Conservation (phyloP, 75 land plant genomes). For the Larix kaempferi region DNA sequence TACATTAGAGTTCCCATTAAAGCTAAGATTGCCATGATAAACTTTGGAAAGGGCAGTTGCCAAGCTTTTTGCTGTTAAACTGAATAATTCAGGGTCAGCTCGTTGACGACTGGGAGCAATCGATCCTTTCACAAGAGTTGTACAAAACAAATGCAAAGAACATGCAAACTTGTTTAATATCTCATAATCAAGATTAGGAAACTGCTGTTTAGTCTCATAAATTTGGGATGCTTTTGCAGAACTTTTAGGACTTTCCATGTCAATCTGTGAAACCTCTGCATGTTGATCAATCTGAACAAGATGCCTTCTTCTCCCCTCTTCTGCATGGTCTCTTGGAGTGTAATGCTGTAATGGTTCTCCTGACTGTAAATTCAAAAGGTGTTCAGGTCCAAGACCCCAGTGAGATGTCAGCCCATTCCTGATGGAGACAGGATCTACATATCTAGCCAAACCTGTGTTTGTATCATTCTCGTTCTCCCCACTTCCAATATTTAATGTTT, state of each 20-base stretch:
- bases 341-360: conserved; percentile 18
- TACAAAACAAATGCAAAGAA: conserved; percentile 34
- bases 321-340: conserved; percentile 12
- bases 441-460: neutral
- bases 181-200: conserved; percentile 35
- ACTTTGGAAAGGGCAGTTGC: conserved; percentile 32
- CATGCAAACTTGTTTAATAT: conserved; percentile 26
- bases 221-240: conserved; percentile 15
- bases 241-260: conserved; percentile 21
- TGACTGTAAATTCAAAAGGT: conserved; percentile 1
- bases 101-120: conserved; percentile 41
- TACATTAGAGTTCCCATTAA: conserved; percentile 16
- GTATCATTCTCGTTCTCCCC: conserved; percentile 4
- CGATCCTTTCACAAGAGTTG: conserved; percentile 39
- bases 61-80: conserved; percentile 29
- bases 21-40: conserved; percentile 27
- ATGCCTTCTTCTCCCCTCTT: conserved; percentile 11
- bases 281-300: conserved; percentile 14
- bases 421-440: conserved; percentile 12
- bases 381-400: conserved; percentile 12
- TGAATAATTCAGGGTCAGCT: conserved; percentile 31
- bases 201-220: conserved; percentile 25
- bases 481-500: neutral
- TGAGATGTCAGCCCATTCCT: conserved; percentile 17
- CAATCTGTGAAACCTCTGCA: conserved; percentile 17